phyloP scores from a whole-genome alignment of 495 filamentous ascomycete genomes.

The Aspergillus sparsus region DNA sequence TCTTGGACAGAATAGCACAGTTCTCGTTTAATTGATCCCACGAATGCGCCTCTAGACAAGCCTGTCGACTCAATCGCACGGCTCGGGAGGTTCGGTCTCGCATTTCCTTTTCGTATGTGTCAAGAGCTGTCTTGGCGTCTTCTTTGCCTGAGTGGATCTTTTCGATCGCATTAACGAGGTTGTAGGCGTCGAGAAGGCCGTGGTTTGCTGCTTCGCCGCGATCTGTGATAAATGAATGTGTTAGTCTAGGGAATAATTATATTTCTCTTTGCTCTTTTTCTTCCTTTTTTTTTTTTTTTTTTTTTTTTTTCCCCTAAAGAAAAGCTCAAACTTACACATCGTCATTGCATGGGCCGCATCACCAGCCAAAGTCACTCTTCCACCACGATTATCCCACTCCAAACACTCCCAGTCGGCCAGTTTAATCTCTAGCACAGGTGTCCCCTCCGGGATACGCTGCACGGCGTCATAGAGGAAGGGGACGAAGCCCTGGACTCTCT shows the following conservation, averaged over 20 bases:
- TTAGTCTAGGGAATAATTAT: no score
- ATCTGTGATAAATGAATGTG: constrained; percentile 17
- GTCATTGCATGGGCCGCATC: constrained; percentile 67
- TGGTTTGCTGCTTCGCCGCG: constrained; percentile 61
- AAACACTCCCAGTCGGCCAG: constrained; percentile 53
- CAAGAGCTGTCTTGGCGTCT: constrained; percentile 37
- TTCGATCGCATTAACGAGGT: constrained; percentile 29
- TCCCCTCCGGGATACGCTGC: constrained; percentile 39
- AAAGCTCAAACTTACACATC: constrained; percentile 47
- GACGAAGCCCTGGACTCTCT: constrained; percentile 50
- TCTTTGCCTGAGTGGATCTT: constrained; percentile 16
- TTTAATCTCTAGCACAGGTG: constrained; percentile 49
- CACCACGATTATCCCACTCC: constrained; percentile 48
- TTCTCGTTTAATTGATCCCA: constrained; percentile 40
- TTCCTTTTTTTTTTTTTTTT: no score
- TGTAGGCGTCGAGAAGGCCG: constrained; percentile 49
- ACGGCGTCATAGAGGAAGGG: constrained; percentile 52
- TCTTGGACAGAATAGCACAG: constrained; percentile 31
- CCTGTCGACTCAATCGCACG: constrained; percentile 57
- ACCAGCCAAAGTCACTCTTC: constrained; percentile 54
- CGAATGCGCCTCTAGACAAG: constrained; percentile 61
- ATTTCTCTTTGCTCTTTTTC: no score
- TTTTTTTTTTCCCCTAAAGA: no score
- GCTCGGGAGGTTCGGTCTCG: constrained; percentile 49
- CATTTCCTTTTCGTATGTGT: constrained; percentile 55